Conservation (phyloP, 2,329 filamentous ascomycete species). For the Curvularia sp. region DNA sequence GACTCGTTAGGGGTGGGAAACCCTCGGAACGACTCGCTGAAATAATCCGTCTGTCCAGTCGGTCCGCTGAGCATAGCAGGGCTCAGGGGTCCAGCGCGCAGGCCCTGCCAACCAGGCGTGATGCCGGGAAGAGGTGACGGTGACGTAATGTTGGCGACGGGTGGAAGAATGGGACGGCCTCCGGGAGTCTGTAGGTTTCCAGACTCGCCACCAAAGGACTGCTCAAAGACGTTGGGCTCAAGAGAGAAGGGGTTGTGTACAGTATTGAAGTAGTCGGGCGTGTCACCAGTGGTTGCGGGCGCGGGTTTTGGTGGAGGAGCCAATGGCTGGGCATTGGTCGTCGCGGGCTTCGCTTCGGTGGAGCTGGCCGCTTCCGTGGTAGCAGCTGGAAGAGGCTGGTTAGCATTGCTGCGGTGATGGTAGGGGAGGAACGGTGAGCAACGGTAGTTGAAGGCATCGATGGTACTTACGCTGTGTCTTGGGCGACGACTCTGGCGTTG, state of each 20-base stretch:
- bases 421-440: slow-evolving; percentile 6
- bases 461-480: slow-evolving; percentile 37
- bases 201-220: slow-evolving; percentile 73
- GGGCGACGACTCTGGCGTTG: slow-evolving; percentile 33
- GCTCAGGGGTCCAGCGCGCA: slow-evolving; percentile 91
- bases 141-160: slow-evolving; percentile 89
- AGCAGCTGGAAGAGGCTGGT: slow-evolving; percentile 25
- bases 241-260: slow-evolving; percentile 66
- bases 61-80: slow-evolving; percentile 96
- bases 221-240: slow-evolving; percentile 96
- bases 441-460: slow-evolving; percentile 10
- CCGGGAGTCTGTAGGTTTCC: slow-evolving; percentile 71
- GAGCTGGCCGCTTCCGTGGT: slow-evolving; percentile 29
- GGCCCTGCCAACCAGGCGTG: slow-evolving; percentile 83
- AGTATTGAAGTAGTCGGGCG: slow-evolving; percentile 60
- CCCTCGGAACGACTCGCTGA: slow-evolving; percentile 80
- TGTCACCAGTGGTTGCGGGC: slow-evolving; percentile 51
- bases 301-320: slow-evolving; percentile 59
- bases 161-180: slow-evolving; percentile 79
- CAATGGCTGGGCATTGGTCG: slow-evolving; percentile 58
- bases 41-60: slow-evolving; percentile 77
- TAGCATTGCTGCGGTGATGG: slow-evolving; percentile 26
- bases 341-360: slow-evolving; percentile 42
- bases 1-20: slow-evolving; percentile 98
- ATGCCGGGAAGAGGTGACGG: slow-evolving; percentile 79